phyloP scores from a whole-genome alignment of 495 filamentous ascomycete genomes.

The Cercophora newfieldiana region DNA sequence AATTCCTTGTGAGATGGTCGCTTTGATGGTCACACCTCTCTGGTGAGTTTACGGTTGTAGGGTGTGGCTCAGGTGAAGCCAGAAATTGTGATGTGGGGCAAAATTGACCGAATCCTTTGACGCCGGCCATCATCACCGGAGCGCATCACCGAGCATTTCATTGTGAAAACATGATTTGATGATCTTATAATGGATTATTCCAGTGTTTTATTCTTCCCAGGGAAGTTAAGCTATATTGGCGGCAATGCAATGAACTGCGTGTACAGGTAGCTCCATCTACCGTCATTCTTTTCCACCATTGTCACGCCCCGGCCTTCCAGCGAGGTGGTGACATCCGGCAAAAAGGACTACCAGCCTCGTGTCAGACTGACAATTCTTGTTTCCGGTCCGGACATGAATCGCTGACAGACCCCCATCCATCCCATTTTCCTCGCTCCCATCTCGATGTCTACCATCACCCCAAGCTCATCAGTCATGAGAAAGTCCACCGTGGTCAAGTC shows the following conservation, averaged over 20 bases:
- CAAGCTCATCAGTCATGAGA: slow-evolving; percentile 33
- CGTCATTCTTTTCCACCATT: background rate
- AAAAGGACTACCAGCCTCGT: background rate
- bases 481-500: slow-evolving; percentile 14
- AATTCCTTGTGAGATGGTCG: no score
- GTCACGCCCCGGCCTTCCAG: background rate
- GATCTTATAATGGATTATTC: background rate
- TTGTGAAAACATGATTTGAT: no score
- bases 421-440: background rate
- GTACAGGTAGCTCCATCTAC: background rate
- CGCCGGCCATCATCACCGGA: no score
- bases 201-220: background rate
- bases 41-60: no score
- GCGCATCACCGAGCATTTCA: no score
- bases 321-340: background rate
- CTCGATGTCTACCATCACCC: slow-evolving; percentile 7
- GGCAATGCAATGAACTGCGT: background rate
- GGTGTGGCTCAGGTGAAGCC: no score
- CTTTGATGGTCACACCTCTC: no score
- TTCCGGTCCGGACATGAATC: background rate
- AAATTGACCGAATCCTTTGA: no score
- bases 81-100: no score
- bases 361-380: background rate
- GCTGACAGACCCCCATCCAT: background rate
- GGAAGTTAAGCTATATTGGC: background rate